Conservation (phyloP, 805 yeast species). For the Pichia deserticola region DNA sequence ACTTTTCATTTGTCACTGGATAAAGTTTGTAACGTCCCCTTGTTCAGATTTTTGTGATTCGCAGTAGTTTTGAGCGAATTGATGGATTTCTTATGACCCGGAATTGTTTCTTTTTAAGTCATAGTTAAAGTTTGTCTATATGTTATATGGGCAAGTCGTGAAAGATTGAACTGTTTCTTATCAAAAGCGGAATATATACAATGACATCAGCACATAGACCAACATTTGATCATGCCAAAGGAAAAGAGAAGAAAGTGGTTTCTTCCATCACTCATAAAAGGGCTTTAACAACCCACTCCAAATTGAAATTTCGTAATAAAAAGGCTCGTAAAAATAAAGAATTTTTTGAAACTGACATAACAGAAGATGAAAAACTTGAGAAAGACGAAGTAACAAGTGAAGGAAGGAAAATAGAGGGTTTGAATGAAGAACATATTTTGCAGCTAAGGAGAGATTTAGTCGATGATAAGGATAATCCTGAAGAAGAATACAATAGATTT, state of each 20-base stretch:
- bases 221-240: conserved; percentile 57
- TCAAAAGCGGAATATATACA: not conserved
- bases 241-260: conserved; percentile 35
- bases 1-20: too few species aligned
- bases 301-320: conserved; percentile 39
- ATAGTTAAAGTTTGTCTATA: too few species aligned
- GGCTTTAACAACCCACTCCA: conserved; percentile 29
- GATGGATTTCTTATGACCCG: too few species aligned
- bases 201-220: conserved; percentile 72
- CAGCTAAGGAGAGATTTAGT: too few species aligned
- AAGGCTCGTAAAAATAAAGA: conserved; percentile 15
- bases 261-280: conserved; percentile 30
- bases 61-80: too few species aligned
- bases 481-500: too few species aligned
- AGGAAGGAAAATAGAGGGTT: conserved; percentile 1
- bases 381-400: conserved; percentile 31
- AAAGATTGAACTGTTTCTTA: too few species aligned
- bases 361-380: conserved; percentile 44
- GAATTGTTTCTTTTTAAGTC: too few species aligned
- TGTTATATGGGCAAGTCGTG: too few species aligned
- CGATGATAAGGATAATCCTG: not conserved
- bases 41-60: too few species aligned
- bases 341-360: conserved; percentile 38
- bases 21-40: too few species aligned
- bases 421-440: not conserved